A percentile compares a stretch with the other conserved stretches of the same genome.
Evolutionary conservation across 345 rosid genomes (phyloP).

Genomic region (Mallotus nudiflorus): DNA sequence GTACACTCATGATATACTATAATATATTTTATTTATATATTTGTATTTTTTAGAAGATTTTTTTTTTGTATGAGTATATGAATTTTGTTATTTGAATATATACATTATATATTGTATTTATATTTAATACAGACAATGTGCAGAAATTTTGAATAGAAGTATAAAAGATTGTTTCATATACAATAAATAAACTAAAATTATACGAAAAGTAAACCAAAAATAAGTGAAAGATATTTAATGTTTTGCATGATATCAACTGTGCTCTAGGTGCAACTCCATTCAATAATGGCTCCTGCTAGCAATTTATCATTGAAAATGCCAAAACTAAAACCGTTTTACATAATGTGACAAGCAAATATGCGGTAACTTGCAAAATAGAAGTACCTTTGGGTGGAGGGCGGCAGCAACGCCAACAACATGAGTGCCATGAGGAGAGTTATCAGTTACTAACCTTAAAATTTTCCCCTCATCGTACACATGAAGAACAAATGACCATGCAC

Average conservation of each 20-base stretch:
- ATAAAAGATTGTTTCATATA: no score
- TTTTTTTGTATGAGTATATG: no score
- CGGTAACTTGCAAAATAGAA: constrained; percentile 1
- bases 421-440: constrained; percentile 95
- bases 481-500: constrained; percentile 83
- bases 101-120: no score
- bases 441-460: constrained; percentile 84
- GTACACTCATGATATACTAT: no score
- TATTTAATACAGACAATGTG: no score
- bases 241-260: constrained; percentile 94
- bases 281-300: constrained; percentile 74
- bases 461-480: constrained; percentile 85
- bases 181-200: no score
- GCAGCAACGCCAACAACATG: constrained; percentile 98
- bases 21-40: no score
- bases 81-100: no score
- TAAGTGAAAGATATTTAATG: no score
- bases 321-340: constrained; percentile 4
- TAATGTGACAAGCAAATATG: constrained; percentile 8
- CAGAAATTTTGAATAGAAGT: no score
- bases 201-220: no score
- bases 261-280: constrained; percentile 99
- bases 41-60: no score
- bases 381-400: constrained; percentile 91
- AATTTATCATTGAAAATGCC: constrained; percentile 13